Evolutionary conservation across 345 rosid genomes (phyloP).

Genomic region (Eucalyptus curtisii): DNA sequence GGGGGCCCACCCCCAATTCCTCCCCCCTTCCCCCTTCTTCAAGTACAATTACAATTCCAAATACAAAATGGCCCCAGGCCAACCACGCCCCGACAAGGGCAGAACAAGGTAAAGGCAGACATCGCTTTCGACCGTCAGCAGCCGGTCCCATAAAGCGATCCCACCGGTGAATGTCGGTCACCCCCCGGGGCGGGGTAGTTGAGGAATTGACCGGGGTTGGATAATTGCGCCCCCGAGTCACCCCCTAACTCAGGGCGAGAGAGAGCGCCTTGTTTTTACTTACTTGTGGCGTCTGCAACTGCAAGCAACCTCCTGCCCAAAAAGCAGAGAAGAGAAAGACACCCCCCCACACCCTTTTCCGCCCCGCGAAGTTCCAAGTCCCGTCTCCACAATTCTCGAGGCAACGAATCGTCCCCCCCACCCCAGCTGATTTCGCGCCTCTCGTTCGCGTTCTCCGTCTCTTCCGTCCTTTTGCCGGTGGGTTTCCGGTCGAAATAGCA

Average conservation of each 20-base stretch:
- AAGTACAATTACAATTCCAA: too few relatives aligned
- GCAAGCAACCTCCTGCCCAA: not conserved
- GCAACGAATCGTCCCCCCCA: not conserved
- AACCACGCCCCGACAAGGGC: not conserved
- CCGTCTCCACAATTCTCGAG: not conserved
- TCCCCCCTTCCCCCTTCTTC: too few relatives aligned
- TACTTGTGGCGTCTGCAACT: not conserved
- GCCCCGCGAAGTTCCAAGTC: not conserved
- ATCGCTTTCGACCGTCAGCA: not conserved
- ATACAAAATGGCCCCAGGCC: not conserved
- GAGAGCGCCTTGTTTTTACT: too few relatives aligned
- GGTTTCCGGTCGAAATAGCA: not conserved
- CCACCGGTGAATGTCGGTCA: not conserved
- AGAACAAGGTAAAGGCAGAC: not conserved
- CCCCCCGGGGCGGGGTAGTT: not conserved
- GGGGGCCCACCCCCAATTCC: not conserved
- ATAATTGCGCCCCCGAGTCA: not conserved
- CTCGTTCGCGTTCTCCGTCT: not conserved
- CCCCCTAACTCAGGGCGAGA: not conserved
- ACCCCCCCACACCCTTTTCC: rapidly evolving
- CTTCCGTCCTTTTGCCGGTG: not conserved
- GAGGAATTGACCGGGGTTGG: not conserved
- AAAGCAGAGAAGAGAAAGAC: not conserved
- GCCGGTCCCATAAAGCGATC: not conserved
- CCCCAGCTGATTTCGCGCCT: not conserved